phyloP scores from a whole-genome alignment of 371 early-diverging fungal genomes.

The Lichtheimia ornata region DNA sequence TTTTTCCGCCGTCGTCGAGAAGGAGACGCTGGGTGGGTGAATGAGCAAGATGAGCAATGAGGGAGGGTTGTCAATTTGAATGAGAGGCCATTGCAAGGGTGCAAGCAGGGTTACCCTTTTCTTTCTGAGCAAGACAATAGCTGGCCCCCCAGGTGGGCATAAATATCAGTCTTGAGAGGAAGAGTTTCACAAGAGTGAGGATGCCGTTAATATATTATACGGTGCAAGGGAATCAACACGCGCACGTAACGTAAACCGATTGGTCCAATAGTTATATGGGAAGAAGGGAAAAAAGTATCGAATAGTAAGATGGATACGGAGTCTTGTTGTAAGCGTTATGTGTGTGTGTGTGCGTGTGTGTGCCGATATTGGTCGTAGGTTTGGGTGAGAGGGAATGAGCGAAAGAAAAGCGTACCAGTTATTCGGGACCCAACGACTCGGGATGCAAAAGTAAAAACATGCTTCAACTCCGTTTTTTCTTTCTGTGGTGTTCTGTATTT shows the following conservation, averaged over 20 bases:
- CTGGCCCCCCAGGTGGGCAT: neutral
- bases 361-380: too few species aligned
- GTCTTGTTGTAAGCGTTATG: too few species aligned
- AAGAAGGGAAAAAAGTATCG: too few species aligned
- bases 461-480: too few species aligned
- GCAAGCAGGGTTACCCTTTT: neutral
- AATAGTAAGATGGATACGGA: too few species aligned
- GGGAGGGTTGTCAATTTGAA: neutral
- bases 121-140: constrained; percentile 3
- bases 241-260: neutral
- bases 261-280: neutral
- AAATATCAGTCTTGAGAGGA: neutral
- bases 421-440: constrained; percentile 5
- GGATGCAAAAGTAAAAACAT: neutral
- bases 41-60: constrained; percentile 1
- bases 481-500: too few species aligned
- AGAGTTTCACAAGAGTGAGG: neutral
- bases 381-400: too few species aligned
- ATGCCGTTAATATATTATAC: neutral
- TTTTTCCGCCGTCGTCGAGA: constrained; percentile 1
- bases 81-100: too few species aligned
- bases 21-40: neutral
- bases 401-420: neutral
- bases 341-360: too few species aligned
- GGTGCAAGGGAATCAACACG: neutral